Base-by-base conservation (phyloP, 1,139 yeast genomes). In the Taphrina wiesneri region DNA sequence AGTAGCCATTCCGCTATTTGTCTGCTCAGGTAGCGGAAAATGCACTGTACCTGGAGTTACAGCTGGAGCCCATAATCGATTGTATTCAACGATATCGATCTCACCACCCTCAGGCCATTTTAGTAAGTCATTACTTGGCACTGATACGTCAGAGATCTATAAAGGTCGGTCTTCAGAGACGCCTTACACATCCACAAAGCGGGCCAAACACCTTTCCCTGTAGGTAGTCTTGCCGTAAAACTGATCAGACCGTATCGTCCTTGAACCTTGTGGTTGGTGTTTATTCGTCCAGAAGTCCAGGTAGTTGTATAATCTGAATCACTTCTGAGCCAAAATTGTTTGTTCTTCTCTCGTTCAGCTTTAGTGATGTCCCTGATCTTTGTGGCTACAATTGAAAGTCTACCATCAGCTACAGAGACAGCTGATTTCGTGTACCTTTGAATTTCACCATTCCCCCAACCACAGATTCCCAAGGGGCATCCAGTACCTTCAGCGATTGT, bases 391-490 rank as follows among this genome's bases (percentile, higher is more conserved):
- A 49, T 28, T 2, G 54, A 19, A 11, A 49, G 54, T 28, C 36
- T 25, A 9, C 54, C 54, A 49, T 49, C 54, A 15, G 36, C 36
- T 15, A 28, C 36, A 28, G 9, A 19, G 21, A 49, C 36, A 7
- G 54, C 34, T 13, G 34, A 26, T n/a, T 23, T 49, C 7, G 34
- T 11, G 36, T 49, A 49, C 3, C 21, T 49, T 17, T 49, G 54
- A 11, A 49, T 49, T 13, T 49, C 54, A n/a, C 36, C 54, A 49
- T 49, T 49, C 1, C 54, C 54, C 54, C 54, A 49, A 23, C 54
- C 54, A 30, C 54, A 49, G 3, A 49, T 26, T 21, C 17, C 15
- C 39, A 26, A 19, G 13, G 26, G 36, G 23, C 54, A 49, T 3
- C 54, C 54, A 30, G 9, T 49, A 2, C 54, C 54, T 28, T 26